A percentile compares a stretch with the other conserved stretches of the same genome.
These are phyloP conservation scores for Purshia tridentata DNA, from an alignment of 306 rosid genomes.

Conservation along the genomic window DNA sequence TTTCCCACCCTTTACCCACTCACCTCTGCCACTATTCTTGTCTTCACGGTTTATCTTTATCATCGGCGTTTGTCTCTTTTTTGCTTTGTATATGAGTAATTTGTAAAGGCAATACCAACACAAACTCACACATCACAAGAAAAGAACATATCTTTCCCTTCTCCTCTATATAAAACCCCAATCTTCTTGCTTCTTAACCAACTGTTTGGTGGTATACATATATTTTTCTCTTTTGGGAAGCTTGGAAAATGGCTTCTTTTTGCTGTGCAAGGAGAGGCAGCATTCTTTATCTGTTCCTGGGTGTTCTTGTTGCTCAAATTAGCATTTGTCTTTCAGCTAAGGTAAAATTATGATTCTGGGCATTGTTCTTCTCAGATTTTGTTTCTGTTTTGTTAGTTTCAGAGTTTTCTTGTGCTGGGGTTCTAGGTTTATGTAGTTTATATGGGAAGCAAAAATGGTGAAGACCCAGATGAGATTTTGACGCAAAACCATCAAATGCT, in stretches of 20 bases:
- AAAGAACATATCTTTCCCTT: not conserved
- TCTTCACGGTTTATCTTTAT: conserved; percentile 20
- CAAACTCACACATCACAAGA: not conserved
- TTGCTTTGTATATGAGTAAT: conserved; percentile 6
- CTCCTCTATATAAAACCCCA: not conserved
- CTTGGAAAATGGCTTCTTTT: conserved; percentile 38
- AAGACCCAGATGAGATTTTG: conserved; percentile 54
- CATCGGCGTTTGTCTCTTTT: conserved; percentile 9
- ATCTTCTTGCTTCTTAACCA: not conserved
- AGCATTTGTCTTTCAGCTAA: conserved; percentile 46
- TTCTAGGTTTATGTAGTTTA: conserved; percentile 72
- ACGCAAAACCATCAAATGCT: conserved; percentile 61
- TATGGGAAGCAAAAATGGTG: conserved; percentile 70
- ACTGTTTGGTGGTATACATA: not conserved
- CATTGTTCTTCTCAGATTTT: not conserved
- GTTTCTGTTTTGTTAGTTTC: not conserved
- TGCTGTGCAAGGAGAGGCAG: conserved; percentile 23
- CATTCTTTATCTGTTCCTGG: conserved; percentile 34
- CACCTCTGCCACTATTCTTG: conserved; percentile 7
- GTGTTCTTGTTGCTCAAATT: conserved; percentile 44
- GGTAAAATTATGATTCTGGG: conserved; percentile 32
- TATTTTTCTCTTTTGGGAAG: not conserved
- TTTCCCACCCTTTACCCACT: conserved; percentile 21
- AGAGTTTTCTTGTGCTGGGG: conserved; percentile 8
- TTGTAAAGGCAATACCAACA: not conserved